phyloP scores from a whole-genome alignment of 306 rosid genomes.

The Rosa multiflora region DNA sequence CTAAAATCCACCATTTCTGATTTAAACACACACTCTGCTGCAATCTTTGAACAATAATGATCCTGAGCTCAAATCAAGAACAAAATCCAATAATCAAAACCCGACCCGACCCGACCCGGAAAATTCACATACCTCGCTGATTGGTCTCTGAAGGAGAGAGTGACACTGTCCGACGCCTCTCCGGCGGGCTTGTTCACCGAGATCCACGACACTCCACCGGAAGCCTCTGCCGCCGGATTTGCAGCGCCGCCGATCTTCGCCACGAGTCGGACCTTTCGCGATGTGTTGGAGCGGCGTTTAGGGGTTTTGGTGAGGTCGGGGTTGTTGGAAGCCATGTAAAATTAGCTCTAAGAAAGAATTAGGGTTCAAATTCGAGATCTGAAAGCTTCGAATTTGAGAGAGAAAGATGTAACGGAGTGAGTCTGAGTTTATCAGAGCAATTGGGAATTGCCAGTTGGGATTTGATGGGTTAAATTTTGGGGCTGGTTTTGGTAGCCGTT shows the following conservation, averaged over 20 bases:
- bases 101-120: background rate
- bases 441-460: background rate
- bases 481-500: conserved; percentile 1
- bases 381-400: background rate
- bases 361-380: background rate
- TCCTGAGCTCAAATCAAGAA: background rate
- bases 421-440: no score
- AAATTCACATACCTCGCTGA: conserved; percentile 46
- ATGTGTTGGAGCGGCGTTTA: conserved; percentile 9
- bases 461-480: background rate
- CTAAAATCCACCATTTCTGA: background rate
- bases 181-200: conserved; percentile 52
- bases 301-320: conserved; percentile 12
- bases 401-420: background rate
- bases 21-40: background rate
- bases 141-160: conserved; percentile 56
- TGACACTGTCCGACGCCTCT: conserved; percentile 42
- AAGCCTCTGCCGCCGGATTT: conserved; percentile 22
- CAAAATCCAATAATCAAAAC: background rate
- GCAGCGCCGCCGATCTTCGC: conserved; percentile 51
- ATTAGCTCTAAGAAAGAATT: background rate
- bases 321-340: conserved; percentile 48
- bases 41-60: background rate
- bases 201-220: conserved; percentile 43
- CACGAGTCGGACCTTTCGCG: conserved; percentile 50